Conservation (phyloP, 495 filamentous ascomycete species). For the Penicillium diatomitis region DNA sequence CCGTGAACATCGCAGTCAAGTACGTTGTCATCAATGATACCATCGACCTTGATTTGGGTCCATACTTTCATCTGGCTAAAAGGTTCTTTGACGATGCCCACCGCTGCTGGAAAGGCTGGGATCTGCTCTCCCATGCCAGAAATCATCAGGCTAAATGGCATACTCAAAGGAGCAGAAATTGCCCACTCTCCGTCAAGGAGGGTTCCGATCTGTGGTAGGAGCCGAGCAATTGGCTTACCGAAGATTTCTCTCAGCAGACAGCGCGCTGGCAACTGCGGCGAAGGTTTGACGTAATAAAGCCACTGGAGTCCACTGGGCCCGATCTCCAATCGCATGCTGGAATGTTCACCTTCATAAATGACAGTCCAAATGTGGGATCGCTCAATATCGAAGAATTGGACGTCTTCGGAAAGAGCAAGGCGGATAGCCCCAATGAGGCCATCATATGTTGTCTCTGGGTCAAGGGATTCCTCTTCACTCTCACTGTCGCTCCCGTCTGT, state of each 20-base stretch:
- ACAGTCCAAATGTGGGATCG: slow-evolving; percentile 45
- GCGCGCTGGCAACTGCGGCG: slow-evolving; percentile 22
- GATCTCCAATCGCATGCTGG: slow-evolving; percentile 44
- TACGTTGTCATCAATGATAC: slow-evolving; percentile 15
- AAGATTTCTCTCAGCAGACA: slow-evolving; percentile 39
- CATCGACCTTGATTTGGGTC: slow-evolving; percentile 25
- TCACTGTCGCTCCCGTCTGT: background rate
- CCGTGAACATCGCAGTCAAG: slow-evolving; percentile 44
- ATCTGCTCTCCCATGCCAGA: slow-evolving; percentile 15
- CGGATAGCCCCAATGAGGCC: slow-evolving; percentile 25
- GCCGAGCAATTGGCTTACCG: slow-evolving; percentile 46
- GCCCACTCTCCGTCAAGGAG: slow-evolving; percentile 44
- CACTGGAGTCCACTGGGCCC: slow-evolving; percentile 35
- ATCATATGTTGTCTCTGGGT: background rate
- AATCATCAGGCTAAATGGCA: slow-evolving; percentile 9
- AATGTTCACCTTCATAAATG: slow-evolving; percentile 37
- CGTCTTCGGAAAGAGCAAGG: slow-evolving; percentile 27
- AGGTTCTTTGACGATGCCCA: slow-evolving; percentile 30
- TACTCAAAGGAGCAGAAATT: slow-evolving; percentile 35
- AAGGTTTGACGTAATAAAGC: slow-evolving; percentile 44
- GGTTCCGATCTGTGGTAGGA: slow-evolving; percentile 21
- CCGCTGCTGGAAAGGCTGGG: slow-evolving; percentile 18
- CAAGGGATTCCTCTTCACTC: background rate
- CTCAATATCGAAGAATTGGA: slow-evolving; percentile 37
- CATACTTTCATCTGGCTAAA: slow-evolving; percentile 32